Conservation (phyloP, 2,329 filamentous ascomycete species). For the Leptoxyphium fumago region DNA sequence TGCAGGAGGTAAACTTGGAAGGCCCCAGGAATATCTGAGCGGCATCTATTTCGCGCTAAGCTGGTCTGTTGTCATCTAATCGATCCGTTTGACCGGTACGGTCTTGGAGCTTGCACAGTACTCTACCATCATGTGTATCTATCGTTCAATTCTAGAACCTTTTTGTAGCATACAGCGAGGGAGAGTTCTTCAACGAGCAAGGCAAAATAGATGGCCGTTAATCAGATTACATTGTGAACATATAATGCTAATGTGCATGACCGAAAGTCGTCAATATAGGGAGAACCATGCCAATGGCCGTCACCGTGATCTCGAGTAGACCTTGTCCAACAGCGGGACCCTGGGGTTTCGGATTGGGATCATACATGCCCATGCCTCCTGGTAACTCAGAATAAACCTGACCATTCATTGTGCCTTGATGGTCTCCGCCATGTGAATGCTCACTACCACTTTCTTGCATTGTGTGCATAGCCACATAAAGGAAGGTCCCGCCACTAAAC, state of each 20-base stretch:
- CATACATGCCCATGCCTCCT: not conserved
- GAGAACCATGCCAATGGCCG: not conserved
- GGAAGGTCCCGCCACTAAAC: conserved; percentile 91
- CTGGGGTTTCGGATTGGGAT: not conserved
- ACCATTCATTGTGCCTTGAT: conserved; percentile 7
- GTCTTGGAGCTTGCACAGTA: conserved; percentile 2
- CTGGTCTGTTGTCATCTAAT: not conserved
- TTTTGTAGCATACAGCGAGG: not conserved
- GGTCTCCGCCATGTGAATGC: conserved; percentile 32
- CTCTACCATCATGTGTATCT: conserved; percentile 2
- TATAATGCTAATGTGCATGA: not conserved
- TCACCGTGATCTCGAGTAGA: not conserved
- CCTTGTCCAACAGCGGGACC: not conserved
- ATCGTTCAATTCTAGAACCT: not conserved
- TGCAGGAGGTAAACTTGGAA: not conserved
- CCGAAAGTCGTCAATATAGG: not conserved
- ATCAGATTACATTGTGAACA: not conserved
- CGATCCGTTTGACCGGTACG: conserved; percentile 3
- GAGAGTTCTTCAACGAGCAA: too few species aligned
- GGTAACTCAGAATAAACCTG: not conserved
- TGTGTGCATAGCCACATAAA: conserved; percentile 98
- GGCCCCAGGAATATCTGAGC: not conserved
- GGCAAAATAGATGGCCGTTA: not conserved
- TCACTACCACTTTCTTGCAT: conserved; percentile 58
- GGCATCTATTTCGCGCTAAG: not conserved